These are phyloP conservation scores for Pichia nakasei DNA, from an alignment of 805 yeast genomes.

Conservation along the genomic window DNA sequence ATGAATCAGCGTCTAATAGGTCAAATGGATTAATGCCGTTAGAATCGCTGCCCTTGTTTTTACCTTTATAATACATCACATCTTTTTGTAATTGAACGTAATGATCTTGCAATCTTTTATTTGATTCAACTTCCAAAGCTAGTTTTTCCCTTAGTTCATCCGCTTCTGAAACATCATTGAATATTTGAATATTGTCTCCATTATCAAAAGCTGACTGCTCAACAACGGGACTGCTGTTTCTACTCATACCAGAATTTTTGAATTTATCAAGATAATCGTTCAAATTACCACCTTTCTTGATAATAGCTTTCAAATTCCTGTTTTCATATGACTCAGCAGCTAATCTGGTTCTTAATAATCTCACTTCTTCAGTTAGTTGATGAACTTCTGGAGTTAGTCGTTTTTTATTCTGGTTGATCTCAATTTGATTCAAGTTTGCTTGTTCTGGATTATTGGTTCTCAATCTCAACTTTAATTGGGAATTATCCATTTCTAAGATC, in stretches of 20 bases:
- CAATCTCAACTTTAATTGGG: constrained; percentile 25
- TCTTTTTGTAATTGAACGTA: constrained; percentile 29
- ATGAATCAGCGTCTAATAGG: constrained; percentile 7
- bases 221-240: neutral
- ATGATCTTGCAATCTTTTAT: constrained; percentile 24
- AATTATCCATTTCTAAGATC: constrained; percentile 23
- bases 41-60: constrained; percentile 20
- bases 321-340: constrained; percentile 57
- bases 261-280: neutral
- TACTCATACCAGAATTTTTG: neutral
- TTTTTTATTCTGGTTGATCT: constrained; percentile 2
- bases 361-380: constrained; percentile 43
- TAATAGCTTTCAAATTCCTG: constrained; percentile 36
- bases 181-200: constrained; percentile 3
- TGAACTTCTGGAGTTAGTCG: constrained; percentile 9
- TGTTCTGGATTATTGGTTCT: constrained; percentile 18
- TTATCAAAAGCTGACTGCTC: neutral
- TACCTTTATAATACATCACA: constrained; percentile 22
- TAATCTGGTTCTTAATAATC: constrained; percentile 52
- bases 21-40: constrained; percentile 20
- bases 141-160: constrained; percentile 13
- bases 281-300: constrained; percentile 18
- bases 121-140: constrained; percentile 22
- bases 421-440: constrained; percentile 3
- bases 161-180: constrained; percentile 5